Evolutionary conservation across 345 rosid species (phyloP).

Genomic region (Eucalyptus leucophloia): DNA sequence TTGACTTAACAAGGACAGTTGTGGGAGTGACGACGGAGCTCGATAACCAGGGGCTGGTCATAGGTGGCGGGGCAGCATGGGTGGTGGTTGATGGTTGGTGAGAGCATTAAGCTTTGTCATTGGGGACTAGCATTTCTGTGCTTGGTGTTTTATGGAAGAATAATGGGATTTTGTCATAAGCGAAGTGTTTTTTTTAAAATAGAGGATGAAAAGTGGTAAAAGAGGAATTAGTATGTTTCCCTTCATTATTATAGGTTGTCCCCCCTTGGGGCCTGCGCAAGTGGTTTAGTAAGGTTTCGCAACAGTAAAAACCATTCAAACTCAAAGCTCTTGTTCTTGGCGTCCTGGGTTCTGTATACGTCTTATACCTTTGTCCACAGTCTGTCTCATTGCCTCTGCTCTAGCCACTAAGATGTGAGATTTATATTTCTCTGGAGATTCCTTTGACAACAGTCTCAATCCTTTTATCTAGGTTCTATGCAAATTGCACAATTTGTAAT

Average conservation of each 20-base stretch:
- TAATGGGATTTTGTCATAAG: neutral
- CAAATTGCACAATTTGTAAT: neutral
- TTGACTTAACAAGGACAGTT: too few relatives aligned
- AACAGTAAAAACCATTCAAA: neutral
- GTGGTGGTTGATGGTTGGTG: neutral
- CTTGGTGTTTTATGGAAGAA: accelerated
- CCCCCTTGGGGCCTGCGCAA: neutral
- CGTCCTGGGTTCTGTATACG: neutral
- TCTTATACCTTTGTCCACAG: neutral
- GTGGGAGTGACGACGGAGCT: neutral
- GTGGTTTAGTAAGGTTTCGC: neutral
- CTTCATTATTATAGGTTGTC: neutral
- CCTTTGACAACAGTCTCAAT: neutral
- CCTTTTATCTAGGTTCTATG: neutral
- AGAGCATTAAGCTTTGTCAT: neutral
- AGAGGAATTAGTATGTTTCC: neutral
- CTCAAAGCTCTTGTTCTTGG: neutral
- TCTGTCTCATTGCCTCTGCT: neutral
- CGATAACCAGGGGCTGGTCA: neutral
- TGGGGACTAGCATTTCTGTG: neutral
- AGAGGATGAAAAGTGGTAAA: neutral
- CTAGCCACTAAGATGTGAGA: neutral
- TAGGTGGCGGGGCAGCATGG: neutral
- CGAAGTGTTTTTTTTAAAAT: too few relatives aligned
- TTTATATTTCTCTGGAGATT: neutral